Percentiles rank a stretch among this genome's conserved stretches.
phyloP scores from a whole-genome alignment of 1,284 basidiomycete species.

The Microstroma glucosiphilum region DNA sequence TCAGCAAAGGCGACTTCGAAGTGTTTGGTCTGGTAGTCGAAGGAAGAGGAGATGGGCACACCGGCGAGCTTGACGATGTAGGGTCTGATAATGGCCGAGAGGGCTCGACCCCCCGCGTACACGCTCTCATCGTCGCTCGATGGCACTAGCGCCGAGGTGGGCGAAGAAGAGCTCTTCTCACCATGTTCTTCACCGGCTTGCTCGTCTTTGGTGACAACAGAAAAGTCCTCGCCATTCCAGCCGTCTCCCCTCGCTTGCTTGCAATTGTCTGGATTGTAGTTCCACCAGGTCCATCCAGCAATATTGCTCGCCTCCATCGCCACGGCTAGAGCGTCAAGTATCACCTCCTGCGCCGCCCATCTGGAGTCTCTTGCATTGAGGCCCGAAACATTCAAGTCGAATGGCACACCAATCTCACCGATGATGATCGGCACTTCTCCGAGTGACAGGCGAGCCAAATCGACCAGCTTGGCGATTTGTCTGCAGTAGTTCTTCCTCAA shows the following conservation, averaged over 20 bases:
- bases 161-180: slow-evolving; percentile 48
- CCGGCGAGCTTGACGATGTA: slow-evolving; percentile 50
- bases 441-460: slow-evolving; percentile 25
- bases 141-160: too few species aligned
- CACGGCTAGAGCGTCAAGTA: slow-evolving; percentile 49
- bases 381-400: slow-evolving; percentile 48
- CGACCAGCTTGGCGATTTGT: slow-evolving; percentile 28
- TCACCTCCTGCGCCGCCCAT: slow-evolving; percentile 35
- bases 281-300: slow-evolving; percentile 63
- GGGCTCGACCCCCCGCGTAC: slow-evolving; percentile 73
- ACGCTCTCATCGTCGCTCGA: slow-evolving; percentile 51
- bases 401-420: slow-evolving; percentile 47
- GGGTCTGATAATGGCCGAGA: slow-evolving; percentile 60
- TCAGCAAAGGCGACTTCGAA: too few species aligned
- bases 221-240: slow-evolving; percentile 76
- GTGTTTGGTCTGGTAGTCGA: too few species aligned
- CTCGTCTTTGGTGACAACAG: slow-evolving; percentile 53
- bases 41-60: slow-evolving; percentile 21
- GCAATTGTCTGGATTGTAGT: slow-evolving; percentile 82
- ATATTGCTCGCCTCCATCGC: slow-evolving; percentile 46
- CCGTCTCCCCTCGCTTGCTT: slow-evolving; percentile 68
- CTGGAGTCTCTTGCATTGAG: slow-evolving; percentile 60
- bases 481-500: slow-evolving; percentile 26
- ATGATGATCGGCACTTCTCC: slow-evolving; percentile 39
- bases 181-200: slow-evolving; percentile 40